Evolutionary conservation across 495 filamentous ascomycete species (phyloP).

Genomic region (Staphylotrichum longicolle): DNA sequence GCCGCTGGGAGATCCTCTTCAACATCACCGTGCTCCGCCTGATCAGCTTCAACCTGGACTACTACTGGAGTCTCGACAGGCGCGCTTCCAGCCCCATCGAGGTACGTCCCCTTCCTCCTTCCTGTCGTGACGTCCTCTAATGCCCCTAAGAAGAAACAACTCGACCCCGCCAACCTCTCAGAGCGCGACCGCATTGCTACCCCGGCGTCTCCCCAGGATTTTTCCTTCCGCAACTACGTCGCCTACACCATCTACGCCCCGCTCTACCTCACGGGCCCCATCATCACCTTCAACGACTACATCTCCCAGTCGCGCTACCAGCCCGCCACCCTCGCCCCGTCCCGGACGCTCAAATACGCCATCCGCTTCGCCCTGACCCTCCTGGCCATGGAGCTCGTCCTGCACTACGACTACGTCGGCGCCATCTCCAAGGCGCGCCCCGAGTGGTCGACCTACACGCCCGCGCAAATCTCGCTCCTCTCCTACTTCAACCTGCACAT

Average conservation of each 20-base stretch:
- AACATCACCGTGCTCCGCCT: constrained; percentile 92
- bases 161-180: constrained; percentile 78
- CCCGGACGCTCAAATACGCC: constrained; percentile 72
- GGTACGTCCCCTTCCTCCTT: constrained; percentile 57
- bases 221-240: constrained; percentile 76
- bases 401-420: constrained; percentile 91
- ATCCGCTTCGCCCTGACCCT: constrained; percentile 78
- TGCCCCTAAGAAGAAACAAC: constrained; percentile 91
- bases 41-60: constrained; percentile 96
- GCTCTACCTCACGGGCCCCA: constrained; percentile 87
- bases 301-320: constrained; percentile 77
- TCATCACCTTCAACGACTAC: constrained; percentile 98
- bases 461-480: constrained; percentile 84
- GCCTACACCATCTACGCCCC: constrained; percentile 89
- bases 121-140: constrained; percentile 46
- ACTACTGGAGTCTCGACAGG: constrained; percentile 83
- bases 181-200: constrained; percentile 81
- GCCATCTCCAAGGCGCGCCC: constrained; percentile 84
- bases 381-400: constrained; percentile 87
- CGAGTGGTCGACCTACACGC: constrained; percentile 77
- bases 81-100: constrained; percentile 69
- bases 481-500: constrained; percentile 96
- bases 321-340: constrained; percentile 60
- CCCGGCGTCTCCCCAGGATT: constrained; percentile 69
- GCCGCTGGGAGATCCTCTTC: constrained; percentile 93